Conservation (phyloP, 192 early-diverging fungal species). For the Backusella mclennaniae region DNA sequence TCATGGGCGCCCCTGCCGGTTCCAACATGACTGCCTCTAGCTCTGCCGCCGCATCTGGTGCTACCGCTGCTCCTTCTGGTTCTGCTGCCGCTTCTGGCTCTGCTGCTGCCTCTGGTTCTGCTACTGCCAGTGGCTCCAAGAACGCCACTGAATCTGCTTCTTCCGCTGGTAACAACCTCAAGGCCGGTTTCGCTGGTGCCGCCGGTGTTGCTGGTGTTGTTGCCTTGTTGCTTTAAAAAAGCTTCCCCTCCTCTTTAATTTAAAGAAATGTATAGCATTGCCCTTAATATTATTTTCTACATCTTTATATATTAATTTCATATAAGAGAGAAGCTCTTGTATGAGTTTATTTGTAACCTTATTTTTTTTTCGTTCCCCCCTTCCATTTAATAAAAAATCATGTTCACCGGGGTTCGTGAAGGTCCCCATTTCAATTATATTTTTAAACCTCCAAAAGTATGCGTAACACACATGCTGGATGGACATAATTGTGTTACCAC, state of each 20-base stretch:
- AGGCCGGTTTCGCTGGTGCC: constrained; percentile 7
- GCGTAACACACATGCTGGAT: constrained; percentile 9
- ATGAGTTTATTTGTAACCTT: not conserved
- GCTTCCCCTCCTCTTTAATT: not conserved
- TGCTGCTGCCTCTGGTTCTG: not conserved
- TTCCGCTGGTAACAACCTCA: constrained; percentile 16
- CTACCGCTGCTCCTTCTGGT: not conserved
- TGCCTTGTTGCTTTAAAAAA: constrained; percentile 23
- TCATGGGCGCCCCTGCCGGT: constrained; percentile 8
- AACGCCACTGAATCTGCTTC: not conserved
- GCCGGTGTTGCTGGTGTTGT: constrained; percentile 18
- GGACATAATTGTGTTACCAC: not conserved
- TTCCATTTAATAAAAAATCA: not conserved
- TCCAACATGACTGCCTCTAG: not conserved
- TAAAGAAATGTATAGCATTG: not conserved
- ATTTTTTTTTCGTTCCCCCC: not conserved
- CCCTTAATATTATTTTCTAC: not conserved
- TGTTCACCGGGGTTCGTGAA: not conserved
- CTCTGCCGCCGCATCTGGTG: not conserved
- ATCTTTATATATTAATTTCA: not conserved
- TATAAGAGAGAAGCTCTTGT: not conserved
- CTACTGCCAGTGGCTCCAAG: not conserved
- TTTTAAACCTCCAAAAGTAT: not conserved
- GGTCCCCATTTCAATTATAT: not conserved
- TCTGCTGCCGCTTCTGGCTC: not conserved